Conservation (phyloP, 2,329 filamentous ascomycete species). For the Purpureocillium takamizusanense region DNA sequence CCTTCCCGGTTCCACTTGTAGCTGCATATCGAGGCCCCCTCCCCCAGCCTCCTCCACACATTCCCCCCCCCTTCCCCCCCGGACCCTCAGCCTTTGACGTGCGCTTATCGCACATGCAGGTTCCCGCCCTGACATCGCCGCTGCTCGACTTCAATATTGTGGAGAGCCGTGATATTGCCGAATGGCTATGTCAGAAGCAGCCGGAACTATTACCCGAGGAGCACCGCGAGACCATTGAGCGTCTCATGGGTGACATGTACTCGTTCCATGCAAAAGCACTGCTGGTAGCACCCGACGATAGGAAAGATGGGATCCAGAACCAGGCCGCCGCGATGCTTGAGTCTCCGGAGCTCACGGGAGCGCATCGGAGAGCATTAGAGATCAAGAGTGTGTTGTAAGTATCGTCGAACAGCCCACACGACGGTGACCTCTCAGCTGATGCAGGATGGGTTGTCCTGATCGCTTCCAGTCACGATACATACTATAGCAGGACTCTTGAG, state of each 20-base stretch:
- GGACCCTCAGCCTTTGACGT: too few species aligned
- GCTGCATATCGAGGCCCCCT: neutral
- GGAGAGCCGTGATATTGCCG: constrained; percentile 17
- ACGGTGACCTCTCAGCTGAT: neutral
- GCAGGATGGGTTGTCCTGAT: neutral
- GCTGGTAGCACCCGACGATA: constrained; percentile 12
- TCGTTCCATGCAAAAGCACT: constrained; percentile 15
- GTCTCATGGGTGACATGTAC: constrained; percentile 16
- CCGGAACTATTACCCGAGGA: constrained; percentile 16
- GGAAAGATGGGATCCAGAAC: constrained; percentile 16
- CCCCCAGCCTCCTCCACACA: neutral
- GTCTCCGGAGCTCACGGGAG: constrained; percentile 13
- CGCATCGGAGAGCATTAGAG: constrained; percentile 18
- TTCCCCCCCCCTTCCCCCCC: too few species aligned
- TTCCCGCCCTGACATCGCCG: constrained; percentile 17
- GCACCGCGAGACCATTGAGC: constrained; percentile 12
- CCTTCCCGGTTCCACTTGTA: neutral
- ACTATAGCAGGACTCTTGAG: constrained; percentile 13
- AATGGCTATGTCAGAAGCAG: constrained; percentile 18
- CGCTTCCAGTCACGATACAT: constrained; percentile 16
- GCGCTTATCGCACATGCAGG: constrained; percentile 7
- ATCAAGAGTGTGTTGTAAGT: constrained; percentile 22
- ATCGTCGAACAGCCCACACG: neutral
- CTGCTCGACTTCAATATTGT: constrained; percentile 11
- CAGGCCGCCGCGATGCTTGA: constrained; percentile 19